Percentiles rank a stretch among this genome's conserved stretches.
phyloP scores from a whole-genome alignment of 1,284 basidiomycete genomes.

The Agroathelia rolfsii region DNA sequence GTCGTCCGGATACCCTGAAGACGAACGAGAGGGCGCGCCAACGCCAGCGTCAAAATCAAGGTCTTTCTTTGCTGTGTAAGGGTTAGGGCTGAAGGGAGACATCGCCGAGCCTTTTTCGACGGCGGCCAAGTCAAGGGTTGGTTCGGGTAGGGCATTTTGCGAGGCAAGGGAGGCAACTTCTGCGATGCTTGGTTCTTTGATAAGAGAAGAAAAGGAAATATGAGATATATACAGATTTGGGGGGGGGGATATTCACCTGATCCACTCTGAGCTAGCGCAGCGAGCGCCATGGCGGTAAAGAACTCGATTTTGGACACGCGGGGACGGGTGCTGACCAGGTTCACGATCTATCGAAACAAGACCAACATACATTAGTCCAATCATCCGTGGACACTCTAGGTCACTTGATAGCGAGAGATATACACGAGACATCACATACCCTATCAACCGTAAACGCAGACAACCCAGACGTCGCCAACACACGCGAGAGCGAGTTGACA shows the following conservation, averaged over 20 bases:
- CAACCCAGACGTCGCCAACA: slow-evolving; percentile 65
- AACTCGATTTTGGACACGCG: slow-evolving; percentile 80
- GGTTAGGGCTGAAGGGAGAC: too few species aligned
- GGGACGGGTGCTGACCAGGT: slow-evolving; percentile 65
- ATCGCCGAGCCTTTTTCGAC: slow-evolving; percentile 42
- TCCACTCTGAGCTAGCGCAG: slow-evolving; percentile 74
- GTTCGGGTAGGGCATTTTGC: slow-evolving; percentile 62
- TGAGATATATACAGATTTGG: too few species aligned
- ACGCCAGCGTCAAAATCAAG: too few species aligned
- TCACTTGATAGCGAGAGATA: too few species aligned
- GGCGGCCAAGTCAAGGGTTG: slow-evolving; percentile 52
- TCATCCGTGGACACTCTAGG: slow-evolving; percentile 1
- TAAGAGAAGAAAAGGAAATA: slow-evolving; percentile 34
- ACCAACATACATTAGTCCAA: slow-evolving; percentile 11
- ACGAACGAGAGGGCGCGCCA: slow-evolving; percentile 30
- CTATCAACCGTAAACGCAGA: slow-evolving; percentile 75
- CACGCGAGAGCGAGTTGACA: slow-evolving; percentile 69
- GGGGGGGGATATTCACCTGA: too few species aligned
- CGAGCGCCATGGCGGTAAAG: slow-evolving; percentile 79
- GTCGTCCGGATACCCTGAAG: slow-evolving; percentile 52
- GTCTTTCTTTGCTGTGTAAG: too few species aligned
- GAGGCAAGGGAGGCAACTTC: slow-evolving; percentile 68
- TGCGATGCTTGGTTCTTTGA: slow-evolving; percentile 76
- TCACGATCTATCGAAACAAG: slow-evolving; percentile 61
- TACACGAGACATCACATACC: slow-evolving; percentile 41